phyloP scores from a whole-genome alignment of 306 rosid genomes.

The Acacia acuminata region DNA sequence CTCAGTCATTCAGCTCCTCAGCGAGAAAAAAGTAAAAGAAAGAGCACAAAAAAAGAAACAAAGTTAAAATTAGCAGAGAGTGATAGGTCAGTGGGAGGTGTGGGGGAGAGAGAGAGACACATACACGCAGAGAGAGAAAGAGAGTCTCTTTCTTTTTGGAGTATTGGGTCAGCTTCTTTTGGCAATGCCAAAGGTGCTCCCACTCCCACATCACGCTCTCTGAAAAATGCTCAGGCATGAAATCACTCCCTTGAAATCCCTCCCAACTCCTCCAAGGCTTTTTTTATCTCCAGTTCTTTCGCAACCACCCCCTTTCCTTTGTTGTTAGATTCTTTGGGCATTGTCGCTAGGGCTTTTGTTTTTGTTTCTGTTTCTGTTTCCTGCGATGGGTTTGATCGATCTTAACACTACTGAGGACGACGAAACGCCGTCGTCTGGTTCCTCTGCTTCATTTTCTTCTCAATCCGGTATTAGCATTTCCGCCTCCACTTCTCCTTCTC shows the following conservation, averaged over 20 bases:
- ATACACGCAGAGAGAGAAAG: conserved; percentile 12
- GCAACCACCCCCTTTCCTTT: background rate
- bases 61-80: conserved; percentile 37
- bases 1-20: conserved; percentile 33
- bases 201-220: conserved; percentile 39
- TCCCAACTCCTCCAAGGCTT: background rate
- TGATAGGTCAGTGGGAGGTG: conserved; percentile 34
- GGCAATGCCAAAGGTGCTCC: conserved; percentile 64
- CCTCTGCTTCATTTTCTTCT: conserved; percentile 53
- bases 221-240: conserved; percentile 66
- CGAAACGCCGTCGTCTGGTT: conserved; percentile 63
- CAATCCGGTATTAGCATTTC: conserved; percentile 52
- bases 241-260: conserved; percentile 38
- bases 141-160: conserved; percentile 53
- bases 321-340: conserved; percentile 27
- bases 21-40: conserved; percentile 36
- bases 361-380: background rate
- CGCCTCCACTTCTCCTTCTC: conserved; percentile 32
- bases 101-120: background rate
- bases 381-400: conserved; percentile 83
- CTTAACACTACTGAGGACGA: conserved; percentile 95
- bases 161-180: conserved; percentile 62
- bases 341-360: background rate
- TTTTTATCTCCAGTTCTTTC: background rate
- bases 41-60: conserved; percentile 40